Conservation (phyloP, 345 rosid species). For the Melaleuca quinquenervia region DNA sequence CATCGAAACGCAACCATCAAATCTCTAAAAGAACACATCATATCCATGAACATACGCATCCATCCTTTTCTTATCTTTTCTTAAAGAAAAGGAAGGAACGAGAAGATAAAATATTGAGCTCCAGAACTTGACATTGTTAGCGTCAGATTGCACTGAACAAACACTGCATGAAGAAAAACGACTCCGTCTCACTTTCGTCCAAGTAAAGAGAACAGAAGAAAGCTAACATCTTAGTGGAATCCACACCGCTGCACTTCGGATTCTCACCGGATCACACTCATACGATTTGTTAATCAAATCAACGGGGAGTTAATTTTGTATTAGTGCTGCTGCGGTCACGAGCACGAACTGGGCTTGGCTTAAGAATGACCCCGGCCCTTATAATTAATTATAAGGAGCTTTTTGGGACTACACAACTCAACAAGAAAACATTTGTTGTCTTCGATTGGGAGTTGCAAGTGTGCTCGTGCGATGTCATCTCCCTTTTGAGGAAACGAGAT, state of each 20-base stretch:
- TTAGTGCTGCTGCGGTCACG: neutral
- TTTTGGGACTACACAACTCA: neutral
- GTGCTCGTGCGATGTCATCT: neutral
- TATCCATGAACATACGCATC: neutral
- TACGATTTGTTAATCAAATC: neutral
- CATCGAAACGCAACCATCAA: neutral
- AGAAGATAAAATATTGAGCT: neutral
- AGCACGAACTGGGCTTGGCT: neutral
- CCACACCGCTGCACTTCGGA: neutral
- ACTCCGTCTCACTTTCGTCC: neutral
- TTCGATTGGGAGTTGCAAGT: neutral
- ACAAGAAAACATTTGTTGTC: neutral
- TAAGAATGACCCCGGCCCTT: neutral
- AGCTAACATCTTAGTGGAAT: neutral
- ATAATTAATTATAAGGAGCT: neutral
- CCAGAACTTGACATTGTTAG: neutral
- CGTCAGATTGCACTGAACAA: neutral
- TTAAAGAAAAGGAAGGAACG: neutral
- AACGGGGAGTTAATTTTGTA: neutral
- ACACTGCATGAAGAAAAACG: neutral
- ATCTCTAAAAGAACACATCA: neutral
- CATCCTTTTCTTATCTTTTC: neutral
- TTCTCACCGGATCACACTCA: neutral
- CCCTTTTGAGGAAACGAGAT: neutral
- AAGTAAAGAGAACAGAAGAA: neutral